Evolutionary conservation across 495 filamentous ascomycete species (phyloP), one percentile per base, ranked within the genome.

Genomic region (Penicilliopsis zonata): DNA sequence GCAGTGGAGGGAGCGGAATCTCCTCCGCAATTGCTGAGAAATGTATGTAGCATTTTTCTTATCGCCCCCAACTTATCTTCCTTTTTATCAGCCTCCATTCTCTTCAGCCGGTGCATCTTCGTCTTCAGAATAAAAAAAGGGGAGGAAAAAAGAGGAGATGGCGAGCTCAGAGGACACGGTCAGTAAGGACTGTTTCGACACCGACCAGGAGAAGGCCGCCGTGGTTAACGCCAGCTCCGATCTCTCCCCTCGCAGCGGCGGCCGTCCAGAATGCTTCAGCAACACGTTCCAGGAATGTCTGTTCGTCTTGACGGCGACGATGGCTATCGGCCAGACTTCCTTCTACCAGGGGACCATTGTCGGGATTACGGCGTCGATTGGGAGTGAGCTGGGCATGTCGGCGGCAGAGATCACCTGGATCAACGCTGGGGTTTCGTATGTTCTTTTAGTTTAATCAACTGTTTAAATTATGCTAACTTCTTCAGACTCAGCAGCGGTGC

Each of bases 261-360:
- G 21, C 21, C 65, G 74, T 5, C 74, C 74, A 6, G 59, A 59
- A 39, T 74, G 67, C 53, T 80, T 82, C 58, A 61, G 31, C 18
- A 76, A 64, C 18, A 80, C 75, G 0, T 31, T 73, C 4, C 72
- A 78, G 41, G 80, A 83, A 52, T 59, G 70, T 18, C 58, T 76
- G 4, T 82, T 82, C 45, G 73, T 83, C 17, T 48, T 78, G 12
- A 76, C 74, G 15, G 72, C 73, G 2, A 81, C 77, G 5, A 72
- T 78, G 61, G 76, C 77, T n/a, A 76, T 76, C 13, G 77, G 71
- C 2, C 72, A 76, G 42, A 55, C 61, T 9, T 67, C 74, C 1
- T 76, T 82, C 42, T 59, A 75, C 14, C 57, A 59, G 8, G 79
- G 78, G 4, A 57, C 66, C 10, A 61, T 67, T 9, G 63, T 72